Percentiles rank a stretch among this genome's conserved stretches.
These are phyloP conservation scores for Sphaerobolus stellatus DNA, from an alignment of 1,284 basidiomycete species.

Conservation along the genomic window DNA sequence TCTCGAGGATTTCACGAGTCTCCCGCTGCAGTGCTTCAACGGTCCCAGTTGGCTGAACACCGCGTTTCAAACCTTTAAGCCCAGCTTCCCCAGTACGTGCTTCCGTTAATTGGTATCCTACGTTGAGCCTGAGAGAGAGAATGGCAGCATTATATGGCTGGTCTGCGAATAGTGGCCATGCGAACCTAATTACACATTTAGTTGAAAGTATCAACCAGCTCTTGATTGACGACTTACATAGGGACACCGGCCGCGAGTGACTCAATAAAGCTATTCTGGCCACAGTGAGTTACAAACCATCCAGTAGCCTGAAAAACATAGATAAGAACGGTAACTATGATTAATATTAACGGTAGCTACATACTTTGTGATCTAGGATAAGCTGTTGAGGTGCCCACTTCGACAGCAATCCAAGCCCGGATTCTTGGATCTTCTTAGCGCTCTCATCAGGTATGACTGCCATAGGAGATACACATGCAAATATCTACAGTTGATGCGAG, in stretches of 20 bases:
- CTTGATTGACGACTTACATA: not conserved
- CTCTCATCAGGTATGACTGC: too few species aligned
- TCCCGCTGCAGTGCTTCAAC: not conserved
- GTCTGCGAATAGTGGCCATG: not conserved
- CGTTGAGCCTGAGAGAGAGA: not conserved
- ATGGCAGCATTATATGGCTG: not conserved
- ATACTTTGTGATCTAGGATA: slow-evolving; percentile 16
- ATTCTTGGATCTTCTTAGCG: too few species aligned
- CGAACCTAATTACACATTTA: not conserved
- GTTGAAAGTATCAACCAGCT: not conserved
- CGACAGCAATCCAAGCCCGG: too few species aligned
- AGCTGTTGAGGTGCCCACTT: slow-evolving; percentile 17
- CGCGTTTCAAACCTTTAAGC: not conserved
- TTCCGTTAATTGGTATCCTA: not conserved
- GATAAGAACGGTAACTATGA: too few species aligned
- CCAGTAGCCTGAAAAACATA: not conserved
- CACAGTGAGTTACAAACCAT: not conserved
- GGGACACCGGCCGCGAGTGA: not conserved
- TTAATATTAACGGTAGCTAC: too few species aligned
- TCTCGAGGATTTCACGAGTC: not conserved
- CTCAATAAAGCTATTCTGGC: not conserved
- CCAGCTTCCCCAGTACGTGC: not conserved
- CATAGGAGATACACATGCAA: too few species aligned
- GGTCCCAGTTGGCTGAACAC: not conserved
- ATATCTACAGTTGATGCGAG: too few species aligned